phyloP scores from a whole-genome alignment of 305 asterid species.

The Rubia tinctorum region DNA sequence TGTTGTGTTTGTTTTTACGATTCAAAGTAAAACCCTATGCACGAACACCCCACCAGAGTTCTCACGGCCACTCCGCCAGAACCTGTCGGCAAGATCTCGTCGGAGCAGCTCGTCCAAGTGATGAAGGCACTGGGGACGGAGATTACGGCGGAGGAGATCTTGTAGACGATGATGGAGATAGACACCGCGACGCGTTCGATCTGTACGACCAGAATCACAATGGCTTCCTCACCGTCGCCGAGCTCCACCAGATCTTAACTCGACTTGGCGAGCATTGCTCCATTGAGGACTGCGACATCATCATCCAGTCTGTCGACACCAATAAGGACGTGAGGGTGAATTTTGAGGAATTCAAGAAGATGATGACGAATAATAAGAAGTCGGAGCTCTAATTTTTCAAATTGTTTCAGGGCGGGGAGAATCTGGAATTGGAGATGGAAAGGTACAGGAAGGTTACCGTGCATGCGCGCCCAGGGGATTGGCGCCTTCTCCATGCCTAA shows the following conservation, averaged over 20 bases:
- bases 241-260: too few relatives aligned
- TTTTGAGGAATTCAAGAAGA: slow-evolving; percentile 61
- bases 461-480: slow-evolving; percentile 15
- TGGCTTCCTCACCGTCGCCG: too few relatives aligned
- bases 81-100: too few relatives aligned
- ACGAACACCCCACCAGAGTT: too few relatives aligned
- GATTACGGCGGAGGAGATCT: slow-evolving; percentile 46
- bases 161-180: slow-evolving; percentile 51
- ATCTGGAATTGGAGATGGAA: too few relatives aligned
- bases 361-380: slow-evolving; percentile 50
- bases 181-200: too few relatives aligned
- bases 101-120: slow-evolving; percentile 59
- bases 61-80: too few relatives aligned
- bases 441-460: not conserved
- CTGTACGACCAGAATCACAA: too few relatives aligned
- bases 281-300: slow-evolving; percentile 47
- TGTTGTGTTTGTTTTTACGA: too few relatives aligned
- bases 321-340: slow-evolving; percentile 66
- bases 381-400: not conserved
- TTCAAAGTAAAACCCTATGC: too few relatives aligned
- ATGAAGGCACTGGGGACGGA: slow-evolving; percentile 57
- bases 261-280: slow-evolving; percentile 66
- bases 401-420: not conserved
- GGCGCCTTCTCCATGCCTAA: too few relatives aligned
- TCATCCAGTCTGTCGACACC: slow-evolving; percentile 65